Evolutionary conservation across 2,329 filamentous ascomycete species (phyloP).

Genomic region (Talaromyces verruculosus): DNA sequence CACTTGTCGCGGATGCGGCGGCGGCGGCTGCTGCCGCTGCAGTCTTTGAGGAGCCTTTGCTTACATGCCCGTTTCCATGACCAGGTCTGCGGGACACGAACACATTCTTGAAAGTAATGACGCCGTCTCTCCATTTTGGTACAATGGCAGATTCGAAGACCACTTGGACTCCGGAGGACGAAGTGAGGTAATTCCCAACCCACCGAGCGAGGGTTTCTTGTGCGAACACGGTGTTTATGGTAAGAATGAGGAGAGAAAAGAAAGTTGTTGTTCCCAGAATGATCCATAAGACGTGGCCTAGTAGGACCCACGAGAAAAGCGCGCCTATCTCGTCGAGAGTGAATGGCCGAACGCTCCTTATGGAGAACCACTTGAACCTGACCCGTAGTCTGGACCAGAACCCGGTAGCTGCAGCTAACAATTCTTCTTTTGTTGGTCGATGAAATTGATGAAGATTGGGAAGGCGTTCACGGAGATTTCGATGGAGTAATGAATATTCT

Average conservation of each 20-base stretch:
- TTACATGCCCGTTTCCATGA: slow-evolving; percentile 76
- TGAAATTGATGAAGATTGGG: slow-evolving; percentile 66
- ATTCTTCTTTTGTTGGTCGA: slow-evolving; percentile 86
- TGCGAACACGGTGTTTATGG: slow-evolving; percentile 93
- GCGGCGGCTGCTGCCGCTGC: slow-evolving; percentile 84
- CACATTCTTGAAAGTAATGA: slow-evolving; percentile 95
- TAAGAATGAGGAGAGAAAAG: slow-evolving; percentile 84
- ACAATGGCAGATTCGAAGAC: slow-evolving; percentile 98
- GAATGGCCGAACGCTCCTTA: slow-evolving; percentile 88
- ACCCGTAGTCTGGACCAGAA: slow-evolving; percentile 90
- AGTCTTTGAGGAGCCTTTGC: slow-evolving; percentile 82
- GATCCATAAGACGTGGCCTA: slow-evolving; percentile 93
- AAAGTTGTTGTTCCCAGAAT: slow-evolving; percentile 97
- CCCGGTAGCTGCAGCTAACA: slow-evolving; percentile 84
- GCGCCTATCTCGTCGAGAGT: slow-evolving; percentile 96
- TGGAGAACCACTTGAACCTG: slow-evolving; percentile 97
- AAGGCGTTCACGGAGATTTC: slow-evolving; percentile 58
- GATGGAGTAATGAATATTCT: slow-evolving; percentile 27
- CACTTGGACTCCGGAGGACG: slow-evolving; percentile 87
- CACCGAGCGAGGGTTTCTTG: slow-evolving; percentile 93
- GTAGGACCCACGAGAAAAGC: slow-evolving; percentile 90
- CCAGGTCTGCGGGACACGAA: slow-evolving; percentile 91
- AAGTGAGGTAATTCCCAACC: slow-evolving; percentile 92
- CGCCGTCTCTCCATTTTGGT: slow-evolving; percentile 89
- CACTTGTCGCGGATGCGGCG: slow-evolving; percentile 63